phyloP scores from a whole-genome alignment of 306 rosid genomes.

The Cyamopsis tetragonoloba region DNA sequence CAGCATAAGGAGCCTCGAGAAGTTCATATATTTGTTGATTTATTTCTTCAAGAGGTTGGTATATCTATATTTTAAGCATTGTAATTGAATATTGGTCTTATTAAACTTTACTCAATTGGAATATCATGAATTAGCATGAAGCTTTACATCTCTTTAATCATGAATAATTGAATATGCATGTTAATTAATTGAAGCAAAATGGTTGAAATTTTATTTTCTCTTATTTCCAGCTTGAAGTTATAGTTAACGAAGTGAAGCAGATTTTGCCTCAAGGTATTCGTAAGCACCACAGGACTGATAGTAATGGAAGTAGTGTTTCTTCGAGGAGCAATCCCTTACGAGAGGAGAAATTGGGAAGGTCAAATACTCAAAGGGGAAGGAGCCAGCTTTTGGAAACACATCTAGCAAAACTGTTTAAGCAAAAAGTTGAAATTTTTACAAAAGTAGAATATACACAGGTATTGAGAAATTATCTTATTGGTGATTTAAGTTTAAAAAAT shows the following conservation, averaged over 20 bases:
- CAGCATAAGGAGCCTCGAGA: conserved; percentile 99
- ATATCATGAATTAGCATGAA: conserved; percentile 1
- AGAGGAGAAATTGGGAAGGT: conserved; percentile 73
- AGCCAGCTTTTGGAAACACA: conserved; percentile 97
- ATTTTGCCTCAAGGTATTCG: conserved; percentile 68
- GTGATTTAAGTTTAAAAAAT: conserved; percentile 14
- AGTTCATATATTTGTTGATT: conserved; percentile 94
- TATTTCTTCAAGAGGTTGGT: conserved; percentile 89
- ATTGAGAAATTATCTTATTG: conserved; percentile 22
- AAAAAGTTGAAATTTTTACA: conserved; percentile 91
- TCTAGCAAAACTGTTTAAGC: conserved; percentile 88
- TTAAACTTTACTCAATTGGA: background rate
- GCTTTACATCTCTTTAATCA: background rate
- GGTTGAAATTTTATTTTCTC: conserved; percentile 14
- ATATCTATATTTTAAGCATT: conserved; percentile 15
- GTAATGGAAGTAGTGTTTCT: conserved; percentile 83
- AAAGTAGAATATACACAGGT: conserved; percentile 95
- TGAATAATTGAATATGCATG: conserved; percentile 2
- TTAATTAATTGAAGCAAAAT: conserved; percentile 19
- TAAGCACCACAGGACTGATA: conserved; percentile 74
- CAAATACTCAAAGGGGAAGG: conserved; percentile 79
- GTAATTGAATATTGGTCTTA: background rate
- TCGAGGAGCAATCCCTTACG: conserved; percentile 86
- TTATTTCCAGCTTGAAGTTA: conserved; percentile 63
- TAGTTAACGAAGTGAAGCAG: conserved; percentile 71